These are phyloP conservation scores for Aureobasidium sp. DNA, from an alignment of 2,329 filamentous ascomycete genomes.

Conservation along the genomic window DNA sequence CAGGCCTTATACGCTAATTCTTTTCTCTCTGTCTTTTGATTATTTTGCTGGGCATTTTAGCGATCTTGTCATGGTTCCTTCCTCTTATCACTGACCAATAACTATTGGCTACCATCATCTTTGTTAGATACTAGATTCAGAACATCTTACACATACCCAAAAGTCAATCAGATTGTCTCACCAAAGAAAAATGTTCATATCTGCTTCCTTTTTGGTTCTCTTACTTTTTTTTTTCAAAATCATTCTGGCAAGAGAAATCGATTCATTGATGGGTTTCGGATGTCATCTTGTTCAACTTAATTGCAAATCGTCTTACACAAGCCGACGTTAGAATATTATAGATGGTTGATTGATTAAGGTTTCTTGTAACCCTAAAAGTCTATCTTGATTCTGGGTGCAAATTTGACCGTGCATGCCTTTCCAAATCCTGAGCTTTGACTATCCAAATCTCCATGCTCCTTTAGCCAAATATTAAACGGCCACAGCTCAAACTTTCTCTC, in stretches of 20 bases:
- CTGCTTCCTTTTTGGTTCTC: background rate
- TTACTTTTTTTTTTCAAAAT: background rate
- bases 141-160: background rate
- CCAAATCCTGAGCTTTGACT: background rate
- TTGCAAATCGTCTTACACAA: background rate
- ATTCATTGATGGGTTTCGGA: background rate
- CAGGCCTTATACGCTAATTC: constrained; percentile 9
- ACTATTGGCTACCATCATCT: background rate
- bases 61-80: background rate
- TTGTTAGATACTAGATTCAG: constrained; percentile 6
- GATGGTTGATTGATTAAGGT: background rate
- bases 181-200: background rate
- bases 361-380: background rate
- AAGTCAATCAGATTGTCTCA: background rate
- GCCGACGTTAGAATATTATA: background rate
- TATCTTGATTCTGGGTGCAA: background rate
- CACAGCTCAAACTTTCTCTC: background rate
- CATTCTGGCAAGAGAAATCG: background rate
- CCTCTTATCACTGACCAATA: background rate
- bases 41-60: background rate
- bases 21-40: background rate
- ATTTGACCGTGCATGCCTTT: background rate
- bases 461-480: background rate
- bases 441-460: background rate
- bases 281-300: background rate